Conservation (phyloP, 2,329 filamentous ascomycete genomes). For the Ascochyta rabiei region DNA sequence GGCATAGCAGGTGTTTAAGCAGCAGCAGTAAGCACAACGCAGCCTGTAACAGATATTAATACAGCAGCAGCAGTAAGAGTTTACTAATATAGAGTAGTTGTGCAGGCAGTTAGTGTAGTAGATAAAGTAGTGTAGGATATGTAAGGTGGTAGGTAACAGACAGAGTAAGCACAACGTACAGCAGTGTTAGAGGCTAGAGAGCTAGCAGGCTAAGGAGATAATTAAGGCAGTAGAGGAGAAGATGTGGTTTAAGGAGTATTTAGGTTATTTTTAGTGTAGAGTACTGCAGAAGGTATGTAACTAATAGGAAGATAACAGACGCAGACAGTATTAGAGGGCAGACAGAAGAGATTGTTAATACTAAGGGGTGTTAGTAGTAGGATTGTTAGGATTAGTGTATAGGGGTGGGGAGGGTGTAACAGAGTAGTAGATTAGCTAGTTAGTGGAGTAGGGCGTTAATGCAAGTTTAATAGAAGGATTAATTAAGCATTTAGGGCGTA, state of each 20-base stretch:
- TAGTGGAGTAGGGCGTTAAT: background rate
- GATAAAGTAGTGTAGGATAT: constrained; percentile 15
- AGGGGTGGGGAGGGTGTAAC: background rate
- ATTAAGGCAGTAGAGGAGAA: constrained; percentile 7
- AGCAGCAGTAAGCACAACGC: constrained; percentile 4
- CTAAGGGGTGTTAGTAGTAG: constrained; percentile 7
- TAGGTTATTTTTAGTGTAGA: constrained; percentile 14
- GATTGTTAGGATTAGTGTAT: constrained; percentile 7
- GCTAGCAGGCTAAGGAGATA: constrained; percentile 3
- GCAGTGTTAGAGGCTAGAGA: constrained; percentile 10
- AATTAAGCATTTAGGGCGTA: constrained; percentile 10
- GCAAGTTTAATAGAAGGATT: constrained; percentile 1
- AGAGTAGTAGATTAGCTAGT: background rate
- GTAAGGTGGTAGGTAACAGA: constrained; percentile 6
- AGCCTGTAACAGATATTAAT: constrained; percentile 6
- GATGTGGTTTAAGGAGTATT: constrained; percentile 12
- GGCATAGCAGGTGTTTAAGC: constrained; percentile 4
- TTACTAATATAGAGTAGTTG: constrained; percentile 9
- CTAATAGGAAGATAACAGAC: constrained; percentile 1
- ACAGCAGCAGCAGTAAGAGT: constrained; percentile 10
- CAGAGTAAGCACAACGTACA: constrained; percentile 10
- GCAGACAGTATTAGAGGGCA: constrained; percentile 2
- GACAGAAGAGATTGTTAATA: constrained; percentile 8
- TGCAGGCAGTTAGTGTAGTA: constrained; percentile 17
- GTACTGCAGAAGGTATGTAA: constrained; percentile 16